Conservation (phyloP, 148 eudicot species). For the Vaccinium myrtillus region DNA sequence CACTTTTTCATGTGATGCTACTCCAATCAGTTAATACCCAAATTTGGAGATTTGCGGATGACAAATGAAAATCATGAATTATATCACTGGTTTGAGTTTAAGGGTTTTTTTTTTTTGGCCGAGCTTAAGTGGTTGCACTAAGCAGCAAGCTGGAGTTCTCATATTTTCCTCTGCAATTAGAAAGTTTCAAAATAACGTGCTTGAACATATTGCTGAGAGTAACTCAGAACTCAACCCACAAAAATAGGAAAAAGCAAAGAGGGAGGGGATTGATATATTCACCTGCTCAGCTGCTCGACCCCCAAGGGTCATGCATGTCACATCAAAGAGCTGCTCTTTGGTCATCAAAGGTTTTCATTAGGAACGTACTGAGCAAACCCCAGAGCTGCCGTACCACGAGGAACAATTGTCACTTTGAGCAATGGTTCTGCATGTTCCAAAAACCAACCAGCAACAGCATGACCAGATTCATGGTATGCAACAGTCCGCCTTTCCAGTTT, state of each 20-base stretch:
- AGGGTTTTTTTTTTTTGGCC: background rate
- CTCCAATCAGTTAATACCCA: background rate
- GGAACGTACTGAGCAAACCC: slow-evolving; percentile 99
- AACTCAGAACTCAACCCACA: background rate
- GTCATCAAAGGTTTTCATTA: slow-evolving; percentile 93
- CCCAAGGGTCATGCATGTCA: slow-evolving; percentile 98
- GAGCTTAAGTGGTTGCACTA: background rate
- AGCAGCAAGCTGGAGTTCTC: background rate
- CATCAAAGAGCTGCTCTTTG: slow-evolving; percentile 93
- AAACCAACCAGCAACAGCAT: slow-evolving; percentile 98
- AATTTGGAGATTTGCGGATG: background rate
- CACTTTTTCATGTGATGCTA: background rate
- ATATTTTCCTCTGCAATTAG: background rate
- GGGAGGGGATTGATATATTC: slow-evolving; percentile 12
- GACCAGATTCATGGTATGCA: slow-evolving; percentile 96
- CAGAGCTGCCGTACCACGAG: slow-evolving; percentile 95
- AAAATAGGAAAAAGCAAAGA: slow-evolving; percentile 3
- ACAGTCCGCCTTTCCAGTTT: slow-evolving; percentile 86
- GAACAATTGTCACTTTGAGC: slow-evolving; percentile 94
- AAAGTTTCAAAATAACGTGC: background rate
- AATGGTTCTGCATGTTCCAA: slow-evolving; percentile 94
- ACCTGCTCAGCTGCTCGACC: slow-evolving; percentile 99
- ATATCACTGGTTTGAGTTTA: background rate
- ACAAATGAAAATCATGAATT: background rate
- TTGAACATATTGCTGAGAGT: background rate